phyloP scores from a whole-genome alignment of 345 rosid genomes.

The Chamaenerion angustifolium region DNA sequence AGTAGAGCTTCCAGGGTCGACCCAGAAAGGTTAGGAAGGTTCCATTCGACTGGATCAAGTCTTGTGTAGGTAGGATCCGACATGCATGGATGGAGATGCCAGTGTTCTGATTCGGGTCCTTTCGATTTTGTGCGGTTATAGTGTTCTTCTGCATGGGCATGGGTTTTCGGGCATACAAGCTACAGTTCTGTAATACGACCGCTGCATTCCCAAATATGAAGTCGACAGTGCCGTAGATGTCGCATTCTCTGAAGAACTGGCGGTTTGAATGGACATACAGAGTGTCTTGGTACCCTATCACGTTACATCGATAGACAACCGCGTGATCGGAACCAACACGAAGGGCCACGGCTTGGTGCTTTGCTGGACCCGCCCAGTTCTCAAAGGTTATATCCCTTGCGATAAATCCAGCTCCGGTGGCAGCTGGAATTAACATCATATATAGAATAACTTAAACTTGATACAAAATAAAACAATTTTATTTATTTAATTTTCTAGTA shows the following conservation, averaged over 20 bases:
- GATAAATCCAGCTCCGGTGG: slow-evolving; percentile 83
- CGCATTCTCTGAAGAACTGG: slow-evolving; percentile 82
- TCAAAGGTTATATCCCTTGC: slow-evolving; percentile 86
- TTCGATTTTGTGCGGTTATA: slow-evolving; percentile 91
- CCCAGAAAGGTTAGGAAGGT: slow-evolving; percentile 62
- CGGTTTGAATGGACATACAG: slow-evolving; percentile 93
- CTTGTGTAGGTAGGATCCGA: slow-evolving; percentile 37
- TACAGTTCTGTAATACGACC: slow-evolving; percentile 78
- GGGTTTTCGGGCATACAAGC: slow-evolving; percentile 73
- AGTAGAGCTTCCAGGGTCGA: slow-evolving; percentile 86
- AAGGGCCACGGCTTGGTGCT: slow-evolving; percentile 98
- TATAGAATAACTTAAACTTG: no score
- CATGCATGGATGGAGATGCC: slow-evolving; percentile 93
- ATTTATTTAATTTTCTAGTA: no score
- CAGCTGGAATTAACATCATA: slow-evolving; percentile 34
- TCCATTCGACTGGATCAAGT: slow-evolving; percentile 35
- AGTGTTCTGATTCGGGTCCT: slow-evolving; percentile 88
- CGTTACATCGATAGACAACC: slow-evolving; percentile 66
- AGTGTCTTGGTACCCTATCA: slow-evolving; percentile 83
- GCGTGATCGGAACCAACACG: slow-evolving; percentile 92
- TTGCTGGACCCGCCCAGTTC: slow-evolving; percentile 76
- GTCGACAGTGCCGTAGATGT: slow-evolving; percentile 80
- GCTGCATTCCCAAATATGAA: slow-evolving; percentile 95
- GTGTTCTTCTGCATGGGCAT: slow-evolving; percentile 71
- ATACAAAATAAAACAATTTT: no score